phyloP scores from a whole-genome alignment of 495 filamentous ascomycete species.

The Physcia stellaris region DNA sequence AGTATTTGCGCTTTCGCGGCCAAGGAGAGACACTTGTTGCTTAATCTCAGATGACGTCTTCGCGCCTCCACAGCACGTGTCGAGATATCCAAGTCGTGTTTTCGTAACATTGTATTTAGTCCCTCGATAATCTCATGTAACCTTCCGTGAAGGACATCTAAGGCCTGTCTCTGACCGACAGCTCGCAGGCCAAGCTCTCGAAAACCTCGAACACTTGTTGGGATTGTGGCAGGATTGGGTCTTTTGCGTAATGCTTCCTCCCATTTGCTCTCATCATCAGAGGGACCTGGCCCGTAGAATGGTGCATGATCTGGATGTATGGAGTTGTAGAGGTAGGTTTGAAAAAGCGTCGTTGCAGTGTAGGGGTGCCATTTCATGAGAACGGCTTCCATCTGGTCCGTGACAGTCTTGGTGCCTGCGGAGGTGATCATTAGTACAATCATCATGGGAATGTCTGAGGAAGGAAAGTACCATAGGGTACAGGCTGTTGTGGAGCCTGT shows the following conservation, averaged over 20 bases:
- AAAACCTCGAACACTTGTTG: conserved; percentile 58
- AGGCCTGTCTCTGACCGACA: conserved; percentile 56
- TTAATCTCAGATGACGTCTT: conserved; percentile 65
- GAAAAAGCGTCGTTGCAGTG: conserved; percentile 61
- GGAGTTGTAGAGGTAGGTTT: conserved; percentile 88
- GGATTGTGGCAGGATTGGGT: conserved; percentile 63
- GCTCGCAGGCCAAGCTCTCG: conserved; percentile 62
- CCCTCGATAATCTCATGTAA: conserved; percentile 84
- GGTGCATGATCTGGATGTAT: conserved; percentile 66
- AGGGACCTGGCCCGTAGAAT: conserved; percentile 62
- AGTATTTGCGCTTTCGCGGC: conserved; percentile 87
- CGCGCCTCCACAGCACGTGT: conserved; percentile 68
- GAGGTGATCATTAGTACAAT: neutral
- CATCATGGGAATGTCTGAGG: too few relatives aligned
- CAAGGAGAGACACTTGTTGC: conserved; percentile 67
- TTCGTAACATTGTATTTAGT: conserved; percentile 62
- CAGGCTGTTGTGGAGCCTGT: too few relatives aligned
- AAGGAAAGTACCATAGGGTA: too few relatives aligned
- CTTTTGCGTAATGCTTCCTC: conserved; percentile 82
- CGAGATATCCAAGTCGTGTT: conserved; percentile 69
- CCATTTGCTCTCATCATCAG: conserved; percentile 77
- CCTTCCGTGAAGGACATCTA: conserved; percentile 59
- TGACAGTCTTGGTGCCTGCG: conserved; percentile 62
- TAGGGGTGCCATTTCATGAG: conserved; percentile 72
- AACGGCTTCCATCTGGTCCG: conserved; percentile 70